These are phyloP conservation scores for Diplodia seriata DNA, from an alignment of 2,329 filamentous ascomycete genomes.

Conservation along the genomic window DNA sequence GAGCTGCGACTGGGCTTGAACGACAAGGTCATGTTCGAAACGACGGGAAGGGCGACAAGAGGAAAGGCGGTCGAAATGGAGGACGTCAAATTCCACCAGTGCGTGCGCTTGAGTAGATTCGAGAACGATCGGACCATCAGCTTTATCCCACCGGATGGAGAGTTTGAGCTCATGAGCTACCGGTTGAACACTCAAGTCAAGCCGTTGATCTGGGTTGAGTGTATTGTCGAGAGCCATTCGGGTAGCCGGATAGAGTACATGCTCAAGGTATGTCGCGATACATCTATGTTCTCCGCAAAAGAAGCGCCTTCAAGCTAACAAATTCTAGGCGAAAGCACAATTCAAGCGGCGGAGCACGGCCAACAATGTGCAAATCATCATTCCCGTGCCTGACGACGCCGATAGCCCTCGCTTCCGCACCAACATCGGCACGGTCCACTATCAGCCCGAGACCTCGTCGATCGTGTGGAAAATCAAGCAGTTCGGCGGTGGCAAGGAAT, in stretches of 20 bases:
- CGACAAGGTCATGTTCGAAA: conserved; percentile 99
- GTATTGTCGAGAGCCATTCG: conserved; percentile 93
- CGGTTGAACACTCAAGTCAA: conserved; percentile 98
- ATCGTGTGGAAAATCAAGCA: conserved; percentile 99
- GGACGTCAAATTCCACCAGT: conserved; percentile 99
- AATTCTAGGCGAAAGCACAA: conserved; percentile 77
- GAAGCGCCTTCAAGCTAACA: conserved; percentile 13
- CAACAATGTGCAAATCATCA: conserved; percentile 98
- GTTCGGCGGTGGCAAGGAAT: conserved; percentile 97
- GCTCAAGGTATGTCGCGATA: conserved; percentile 71
- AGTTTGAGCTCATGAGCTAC: conserved; percentile 99
- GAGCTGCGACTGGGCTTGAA: conserved; percentile 93
- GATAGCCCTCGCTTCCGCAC: conserved; percentile 96
- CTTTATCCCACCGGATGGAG: conserved; percentile 97
- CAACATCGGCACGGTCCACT: conserved; percentile 96
- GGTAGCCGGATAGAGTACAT: conserved; percentile 98
- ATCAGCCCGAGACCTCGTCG: conserved; percentile 94
- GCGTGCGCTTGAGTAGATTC: conserved; percentile 91
- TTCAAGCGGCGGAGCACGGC: conserved; percentile 98
- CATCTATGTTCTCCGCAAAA: background rate
- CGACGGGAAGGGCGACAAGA: conserved; percentile 88
- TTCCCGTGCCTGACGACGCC: conserved; percentile 96
- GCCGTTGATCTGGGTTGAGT: conserved; percentile 98
- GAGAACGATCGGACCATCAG: conserved; percentile 99
- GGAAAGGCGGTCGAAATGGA: conserved; percentile 99